phyloP scores from a whole-genome alignment of 176 grass and related monocot genomes.

The Puya raimondii region DNA sequence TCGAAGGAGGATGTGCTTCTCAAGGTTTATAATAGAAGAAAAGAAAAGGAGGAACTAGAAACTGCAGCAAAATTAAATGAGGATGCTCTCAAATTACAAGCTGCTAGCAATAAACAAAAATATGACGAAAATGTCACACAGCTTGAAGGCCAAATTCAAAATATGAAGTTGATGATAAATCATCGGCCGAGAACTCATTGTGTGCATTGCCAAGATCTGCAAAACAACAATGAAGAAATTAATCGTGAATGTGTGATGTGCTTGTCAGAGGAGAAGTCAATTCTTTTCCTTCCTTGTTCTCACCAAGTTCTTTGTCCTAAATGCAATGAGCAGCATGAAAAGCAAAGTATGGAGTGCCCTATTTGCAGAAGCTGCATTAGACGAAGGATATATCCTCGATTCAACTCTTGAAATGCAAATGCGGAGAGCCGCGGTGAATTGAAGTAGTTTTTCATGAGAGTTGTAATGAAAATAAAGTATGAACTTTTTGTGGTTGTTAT shows the following conservation, averaged over 20 bases:
- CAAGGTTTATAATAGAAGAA: not conserved
- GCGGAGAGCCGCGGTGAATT: no score
- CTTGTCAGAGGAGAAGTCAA: conserved; percentile 19
- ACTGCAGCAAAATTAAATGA: conserved; percentile 7
- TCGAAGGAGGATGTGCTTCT: not conserved
- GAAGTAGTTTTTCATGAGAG: no score
- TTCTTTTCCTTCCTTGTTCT: conserved; percentile 24
- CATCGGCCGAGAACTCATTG: not conserved
- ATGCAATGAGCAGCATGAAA: conserved; percentile 18
- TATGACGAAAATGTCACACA: conserved; percentile 6
- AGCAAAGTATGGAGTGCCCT: conserved; percentile 12
- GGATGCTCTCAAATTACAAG: not conserved
- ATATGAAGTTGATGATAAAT: not conserved
- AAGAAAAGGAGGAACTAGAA: conserved; percentile 9
- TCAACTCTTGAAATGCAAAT: no score
- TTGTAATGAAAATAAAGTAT: no score
- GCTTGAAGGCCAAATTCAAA: not conserved
- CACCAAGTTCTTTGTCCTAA: conserved; percentile 23
- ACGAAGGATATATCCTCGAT: conserved; percentile 6
- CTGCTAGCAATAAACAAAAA: not conserved
- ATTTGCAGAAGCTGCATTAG: conserved; percentile 9
- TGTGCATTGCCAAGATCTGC: not conserved
- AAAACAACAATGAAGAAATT: not conserved
- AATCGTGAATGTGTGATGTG: conserved; percentile 21
- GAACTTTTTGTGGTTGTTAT: no score